Evolutionary conservation across 805 yeast genomes (phyloP).

Genomic region (Huiozyma sinensis): DNA sequence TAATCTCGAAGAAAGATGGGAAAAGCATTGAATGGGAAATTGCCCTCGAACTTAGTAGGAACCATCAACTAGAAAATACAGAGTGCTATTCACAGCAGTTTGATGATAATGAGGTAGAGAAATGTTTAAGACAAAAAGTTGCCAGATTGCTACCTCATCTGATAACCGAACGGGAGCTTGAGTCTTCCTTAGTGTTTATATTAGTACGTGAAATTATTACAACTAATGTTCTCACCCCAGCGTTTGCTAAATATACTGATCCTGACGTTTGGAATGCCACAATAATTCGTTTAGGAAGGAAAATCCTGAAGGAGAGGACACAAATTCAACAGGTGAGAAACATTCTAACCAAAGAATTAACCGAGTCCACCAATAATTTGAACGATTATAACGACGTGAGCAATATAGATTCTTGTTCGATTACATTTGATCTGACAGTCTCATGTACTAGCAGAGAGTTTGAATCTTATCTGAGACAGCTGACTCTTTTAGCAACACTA

Average conservation of each 20-base stretch:
- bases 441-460: conserved; percentile 15
- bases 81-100: conserved; percentile 1
- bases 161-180: conserved; percentile 33
- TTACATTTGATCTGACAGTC: conserved; percentile 6
- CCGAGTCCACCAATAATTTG: conserved; percentile 5
- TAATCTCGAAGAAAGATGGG: conserved; percentile 22
- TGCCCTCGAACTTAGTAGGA: conserved; percentile 27
- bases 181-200: conserved; percentile 37
- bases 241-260: conserved; percentile 43
- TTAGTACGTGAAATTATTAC: conserved; percentile 57
- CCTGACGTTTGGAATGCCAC: conserved; percentile 69
- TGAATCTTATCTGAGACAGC: conserved; percentile 18
- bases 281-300: conserved; percentile 49
- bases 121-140: conserved; percentile 37
- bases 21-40: conserved; percentile 32
- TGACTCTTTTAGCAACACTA: conserved; percentile 12
- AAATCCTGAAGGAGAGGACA: conserved; percentile 56
- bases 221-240: conserved; percentile 44
- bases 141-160: conserved; percentile 36
- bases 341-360: conserved; percentile 57
- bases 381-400: conserved; percentile 1
- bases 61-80: too few relatives aligned
- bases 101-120: conserved; percentile 34
- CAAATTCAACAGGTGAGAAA: conserved; percentile 65
- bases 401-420: conserved; percentile 1